Evolutionary conservation across 306 rosid species (phyloP).

Genomic region (Ziziphus jujuba): DNA sequence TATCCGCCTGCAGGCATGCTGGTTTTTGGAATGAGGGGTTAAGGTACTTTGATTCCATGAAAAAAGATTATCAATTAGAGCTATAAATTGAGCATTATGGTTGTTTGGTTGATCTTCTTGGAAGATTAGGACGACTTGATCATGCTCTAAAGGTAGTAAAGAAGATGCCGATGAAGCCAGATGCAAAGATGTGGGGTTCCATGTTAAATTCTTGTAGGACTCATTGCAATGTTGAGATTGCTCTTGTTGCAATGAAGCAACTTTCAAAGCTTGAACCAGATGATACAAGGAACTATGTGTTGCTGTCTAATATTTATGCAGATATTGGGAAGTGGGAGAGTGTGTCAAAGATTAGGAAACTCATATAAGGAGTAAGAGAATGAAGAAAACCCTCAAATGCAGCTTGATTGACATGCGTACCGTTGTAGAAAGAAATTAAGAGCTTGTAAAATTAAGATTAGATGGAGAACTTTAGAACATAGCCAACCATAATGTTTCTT

Average conservation of each 20-base stretch:
- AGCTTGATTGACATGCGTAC: constrained; percentile 76
- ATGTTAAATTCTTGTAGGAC: constrained; percentile 70
- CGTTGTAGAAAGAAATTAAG: too few relatives aligned
- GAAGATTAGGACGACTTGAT: constrained; percentile 60
- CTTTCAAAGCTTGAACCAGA: constrained; percentile 73
- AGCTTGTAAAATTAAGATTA: too few relatives aligned
- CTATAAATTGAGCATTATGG: constrained; percentile 78
- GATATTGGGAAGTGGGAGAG: constrained; percentile 75
- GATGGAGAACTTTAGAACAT: too few relatives aligned
- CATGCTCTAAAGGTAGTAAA: constrained; percentile 55
- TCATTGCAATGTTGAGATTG: constrained; percentile 62
- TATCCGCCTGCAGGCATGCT: constrained; percentile 74
- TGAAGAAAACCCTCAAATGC: constrained; percentile 71
- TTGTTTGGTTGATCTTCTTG: constrained; percentile 82
- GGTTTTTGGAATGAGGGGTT: constrained; percentile 72
- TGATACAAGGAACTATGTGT: constrained; percentile 73
- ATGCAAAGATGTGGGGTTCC: constrained; percentile 84
- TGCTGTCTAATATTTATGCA: constrained; percentile 76
- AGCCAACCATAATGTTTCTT: too few relatives aligned
- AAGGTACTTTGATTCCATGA: constrained; percentile 58
- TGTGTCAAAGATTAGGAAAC: constrained; percentile 61
- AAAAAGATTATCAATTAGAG: constrained; percentile 28
- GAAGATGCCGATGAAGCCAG: constrained; percentile 69
- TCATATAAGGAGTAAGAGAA: constrained; percentile 51
- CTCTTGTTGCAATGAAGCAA: constrained; percentile 56